phyloP scores from a whole-genome alignment of 2,329 filamentous ascomycete species.

The Clonostachys chloroleuca region DNA sequence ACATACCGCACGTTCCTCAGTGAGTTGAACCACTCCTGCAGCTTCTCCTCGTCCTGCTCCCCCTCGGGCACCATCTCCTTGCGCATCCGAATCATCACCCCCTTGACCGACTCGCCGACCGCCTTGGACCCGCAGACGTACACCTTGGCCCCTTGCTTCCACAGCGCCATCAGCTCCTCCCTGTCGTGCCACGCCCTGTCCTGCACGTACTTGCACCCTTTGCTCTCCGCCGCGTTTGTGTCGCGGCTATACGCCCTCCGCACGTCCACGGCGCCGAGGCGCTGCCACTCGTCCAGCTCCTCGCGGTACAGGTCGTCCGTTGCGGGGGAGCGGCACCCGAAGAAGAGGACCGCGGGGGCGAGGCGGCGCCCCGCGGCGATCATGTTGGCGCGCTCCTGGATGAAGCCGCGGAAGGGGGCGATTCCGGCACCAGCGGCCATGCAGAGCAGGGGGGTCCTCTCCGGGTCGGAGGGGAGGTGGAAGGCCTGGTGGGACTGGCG shows the following conservation, averaged over 20 bases:
- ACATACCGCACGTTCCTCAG: slow-evolving; percentile 47
- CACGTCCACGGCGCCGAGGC: slow-evolving; percentile 44
- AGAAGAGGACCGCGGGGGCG: slow-evolving; percentile 48
- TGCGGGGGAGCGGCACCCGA: slow-evolving; percentile 34
- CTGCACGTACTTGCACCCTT: slow-evolving; percentile 34
- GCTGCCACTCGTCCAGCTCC: slow-evolving; percentile 39
- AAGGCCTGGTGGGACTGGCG: slow-evolving; percentile 29
- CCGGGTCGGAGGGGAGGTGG: slow-evolving; percentile 31
- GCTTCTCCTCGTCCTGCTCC: slow-evolving; percentile 20
- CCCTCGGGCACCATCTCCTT: slow-evolving; percentile 7
- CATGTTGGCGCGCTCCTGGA: slow-evolving; percentile 19
- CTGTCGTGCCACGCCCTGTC: slow-evolving; percentile 22
- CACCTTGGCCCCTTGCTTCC: slow-evolving; percentile 36
- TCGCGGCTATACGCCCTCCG: slow-evolving; percentile 44
- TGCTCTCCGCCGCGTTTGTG: slow-evolving; percentile 17
- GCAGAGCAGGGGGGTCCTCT: slow-evolving; percentile 25
- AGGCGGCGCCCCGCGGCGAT: slow-evolving; percentile 35
- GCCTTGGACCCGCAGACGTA: slow-evolving; percentile 56
- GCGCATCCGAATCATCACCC: slow-evolving; percentile 11
- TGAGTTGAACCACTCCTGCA: slow-evolving; percentile 33
- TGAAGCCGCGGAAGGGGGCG: slow-evolving; percentile 13
- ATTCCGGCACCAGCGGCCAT: slow-evolving; percentile 24
- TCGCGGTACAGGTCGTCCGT: slow-evolving; percentile 38
- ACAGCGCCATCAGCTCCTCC: slow-evolving; percentile 20
- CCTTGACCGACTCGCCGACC: slow-evolving; percentile 34